Conservation (phyloP, 75 land plant species). For the Sequoia sempervirens region DNA sequence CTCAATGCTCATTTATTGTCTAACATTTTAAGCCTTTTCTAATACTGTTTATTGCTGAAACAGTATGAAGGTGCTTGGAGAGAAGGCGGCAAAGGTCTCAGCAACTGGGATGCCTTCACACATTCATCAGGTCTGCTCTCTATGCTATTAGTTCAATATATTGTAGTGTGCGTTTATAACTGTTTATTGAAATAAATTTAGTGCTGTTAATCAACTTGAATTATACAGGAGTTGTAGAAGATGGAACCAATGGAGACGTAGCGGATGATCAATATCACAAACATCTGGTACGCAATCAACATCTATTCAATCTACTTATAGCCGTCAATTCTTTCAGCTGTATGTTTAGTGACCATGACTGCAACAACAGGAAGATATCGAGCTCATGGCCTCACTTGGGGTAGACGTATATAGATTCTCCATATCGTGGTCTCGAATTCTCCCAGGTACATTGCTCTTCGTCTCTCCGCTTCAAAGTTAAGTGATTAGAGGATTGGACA, state of each 20-base stretch:
- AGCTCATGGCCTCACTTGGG: slow-evolving; percentile 41
- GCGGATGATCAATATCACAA: slow-evolving; percentile 48
- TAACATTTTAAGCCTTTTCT: background rate
- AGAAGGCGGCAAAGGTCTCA: slow-evolving; percentile 27
- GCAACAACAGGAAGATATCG: slow-evolving; percentile 45
- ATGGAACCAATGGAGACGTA: slow-evolving; percentile 43
- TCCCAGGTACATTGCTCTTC: slow-evolving; percentile 30
- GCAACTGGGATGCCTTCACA: slow-evolving; percentile 37
- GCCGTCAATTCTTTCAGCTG: background rate
- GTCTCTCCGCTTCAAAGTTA: background rate
- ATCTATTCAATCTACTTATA: background rate
- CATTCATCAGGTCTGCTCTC: slow-evolving; percentile 30
- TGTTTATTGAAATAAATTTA: no score
- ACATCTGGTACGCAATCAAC: slow-evolving; percentile 17
- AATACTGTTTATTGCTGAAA: background rate
- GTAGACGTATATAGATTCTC: slow-evolving; percentile 56
- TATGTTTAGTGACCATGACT: background rate
- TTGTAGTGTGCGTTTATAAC: background rate
- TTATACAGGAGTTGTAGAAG: slow-evolving; percentile 31
- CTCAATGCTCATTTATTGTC: background rate
- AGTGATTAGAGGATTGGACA: background rate
- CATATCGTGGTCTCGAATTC: slow-evolving; percentile 54
- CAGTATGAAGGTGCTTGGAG: slow-evolving; percentile 57
- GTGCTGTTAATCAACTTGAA: no score
- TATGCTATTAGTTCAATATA: background rate